These are phyloP conservation scores for Prunus fruticosa DNA, from an alignment of 306 rosid genomes.

Conservation along the genomic window DNA sequence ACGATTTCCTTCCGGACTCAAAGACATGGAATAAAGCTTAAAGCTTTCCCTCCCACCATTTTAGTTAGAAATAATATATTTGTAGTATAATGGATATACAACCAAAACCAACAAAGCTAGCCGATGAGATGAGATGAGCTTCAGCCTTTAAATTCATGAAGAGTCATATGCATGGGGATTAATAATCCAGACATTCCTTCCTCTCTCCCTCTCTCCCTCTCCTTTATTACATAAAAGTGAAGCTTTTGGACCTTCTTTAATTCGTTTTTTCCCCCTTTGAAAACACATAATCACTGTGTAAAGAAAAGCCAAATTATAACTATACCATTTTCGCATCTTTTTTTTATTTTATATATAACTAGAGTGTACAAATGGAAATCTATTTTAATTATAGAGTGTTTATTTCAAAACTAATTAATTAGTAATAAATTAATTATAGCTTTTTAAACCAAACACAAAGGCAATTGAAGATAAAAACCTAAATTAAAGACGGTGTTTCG, in stretches of 20 bases:
- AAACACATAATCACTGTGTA: background rate
- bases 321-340: background rate
- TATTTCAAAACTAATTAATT: no score
- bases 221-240: slow-evolving; percentile 52
- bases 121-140: slow-evolving; percentile 2
- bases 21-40: slow-evolving; percentile 42
- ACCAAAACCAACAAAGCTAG: background rate
- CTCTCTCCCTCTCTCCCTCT: slow-evolving; percentile 17
- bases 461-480: no score
- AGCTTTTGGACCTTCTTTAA: slow-evolving; percentile 26
- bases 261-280: background rate
- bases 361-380: no score
- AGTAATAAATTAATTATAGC: no score
- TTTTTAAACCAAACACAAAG: no score
- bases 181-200: slow-evolving; percentile 29
- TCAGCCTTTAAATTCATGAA: slow-evolving; percentile 33
- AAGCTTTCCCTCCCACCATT: slow-evolving; percentile 42
- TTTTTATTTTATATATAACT: no score
- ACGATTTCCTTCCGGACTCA: slow-evolving; percentile 72
- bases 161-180: slow-evolving; percentile 54
- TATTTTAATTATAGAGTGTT: no score
- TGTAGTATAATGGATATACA: background rate
- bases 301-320: background rate
- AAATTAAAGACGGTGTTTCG: no score
- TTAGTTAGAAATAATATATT: background rate